A percentile compares a stretch with the other conserved stretches of the same genome.
These are phyloP conservation scores for cucumber (Cucumis sativus) DNA, from an alignment of 306 rosid genomes.

Conservation along the genomic window DNA sequence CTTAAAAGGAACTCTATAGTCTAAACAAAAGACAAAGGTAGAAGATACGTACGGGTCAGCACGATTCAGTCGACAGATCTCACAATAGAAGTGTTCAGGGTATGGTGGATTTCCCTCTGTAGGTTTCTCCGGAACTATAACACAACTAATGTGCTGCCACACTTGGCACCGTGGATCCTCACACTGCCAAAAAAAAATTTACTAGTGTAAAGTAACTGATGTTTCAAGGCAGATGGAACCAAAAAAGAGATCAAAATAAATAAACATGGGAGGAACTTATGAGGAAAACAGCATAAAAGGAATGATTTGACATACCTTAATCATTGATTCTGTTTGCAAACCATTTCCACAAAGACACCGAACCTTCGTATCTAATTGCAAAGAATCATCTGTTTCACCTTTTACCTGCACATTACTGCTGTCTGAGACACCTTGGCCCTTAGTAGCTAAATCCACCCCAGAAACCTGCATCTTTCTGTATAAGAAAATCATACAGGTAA, in stretches of 20 bases:
- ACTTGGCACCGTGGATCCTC: constrained; percentile 74
- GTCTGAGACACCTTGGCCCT: constrained; percentile 72
- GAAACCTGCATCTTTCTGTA: constrained; percentile 92
- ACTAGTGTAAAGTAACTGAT: not conserved
- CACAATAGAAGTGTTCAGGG: constrained; percentile 80
- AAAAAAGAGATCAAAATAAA: not conserved
- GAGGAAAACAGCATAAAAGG: not conserved
- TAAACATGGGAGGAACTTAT: not conserved
- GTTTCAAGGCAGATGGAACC: constrained; percentile 1
- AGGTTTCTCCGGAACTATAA: constrained; percentile 80
- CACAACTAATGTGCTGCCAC: constrained; percentile 93
- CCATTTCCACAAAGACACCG: constrained; percentile 82
- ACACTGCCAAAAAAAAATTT: constrained; percentile 44
- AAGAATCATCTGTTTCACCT: constrained; percentile 72
- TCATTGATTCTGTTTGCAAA: constrained; percentile 72
- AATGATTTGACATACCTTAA: constrained; percentile 40
- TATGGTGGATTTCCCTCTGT: constrained; percentile 50
- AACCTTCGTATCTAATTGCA: constrained; percentile 50
- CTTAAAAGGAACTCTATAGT: not conserved
- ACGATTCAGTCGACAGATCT: constrained; percentile 80
- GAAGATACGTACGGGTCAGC: constrained; percentile 84
- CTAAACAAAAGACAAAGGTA: not conserved
- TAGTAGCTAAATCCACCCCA: constrained; percentile 87
- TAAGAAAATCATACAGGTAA: constrained; percentile 9
- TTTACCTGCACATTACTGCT: constrained; percentile 65